phyloP scores from a whole-genome alignment of 257 asterid genomes.

The Fraxinus americana region DNA sequence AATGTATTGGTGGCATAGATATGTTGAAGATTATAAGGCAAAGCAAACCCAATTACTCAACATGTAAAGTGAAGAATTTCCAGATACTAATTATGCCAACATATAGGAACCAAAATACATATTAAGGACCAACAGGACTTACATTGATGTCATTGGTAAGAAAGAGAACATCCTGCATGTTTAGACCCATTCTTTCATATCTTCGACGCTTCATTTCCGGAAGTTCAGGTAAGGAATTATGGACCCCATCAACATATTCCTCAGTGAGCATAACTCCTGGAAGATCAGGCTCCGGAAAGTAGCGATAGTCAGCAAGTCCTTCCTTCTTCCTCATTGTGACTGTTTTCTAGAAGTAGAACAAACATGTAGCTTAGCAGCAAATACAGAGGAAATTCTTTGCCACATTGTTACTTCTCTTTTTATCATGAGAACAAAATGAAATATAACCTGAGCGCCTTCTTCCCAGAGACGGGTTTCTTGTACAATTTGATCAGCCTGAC shows the following conservation, averaged over 20 bases:
- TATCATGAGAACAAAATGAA: slow-evolving; percentile 20
- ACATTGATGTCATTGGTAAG: slow-evolving; percentile 77
- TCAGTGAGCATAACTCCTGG: slow-evolving; percentile 75
- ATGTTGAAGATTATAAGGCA: not conserved
- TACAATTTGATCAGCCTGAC: slow-evolving; percentile 78
- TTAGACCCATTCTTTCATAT: slow-evolving; percentile 78
- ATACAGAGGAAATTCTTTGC: not conserved
- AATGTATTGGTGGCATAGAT: not conserved
- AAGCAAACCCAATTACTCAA: not conserved
- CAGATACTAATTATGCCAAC: not conserved
- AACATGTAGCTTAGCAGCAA: slow-evolving; percentile 22
- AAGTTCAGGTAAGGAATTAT: slow-evolving; percentile 79
- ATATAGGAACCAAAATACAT: not conserved
- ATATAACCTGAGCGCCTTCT: slow-evolving; percentile 90
- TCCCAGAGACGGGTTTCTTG: slow-evolving; percentile 99
- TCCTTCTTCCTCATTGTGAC: slow-evolving; percentile 96
- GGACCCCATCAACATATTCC: slow-evolving; percentile 59
- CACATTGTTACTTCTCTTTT: no score
- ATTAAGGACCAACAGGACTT: slow-evolving; percentile 30
- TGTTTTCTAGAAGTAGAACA: slow-evolving; percentile 65
- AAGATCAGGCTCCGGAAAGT: slow-evolving; percentile 99
- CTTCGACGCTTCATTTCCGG: slow-evolving; percentile 90
- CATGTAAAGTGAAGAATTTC: not conserved
- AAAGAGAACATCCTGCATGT: slow-evolving; percentile 97
- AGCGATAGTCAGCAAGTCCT: slow-evolving; percentile 96